Conservation (phyloP, 371 early-diverging fungal genomes). For the Mortierella sp. region DNA sequence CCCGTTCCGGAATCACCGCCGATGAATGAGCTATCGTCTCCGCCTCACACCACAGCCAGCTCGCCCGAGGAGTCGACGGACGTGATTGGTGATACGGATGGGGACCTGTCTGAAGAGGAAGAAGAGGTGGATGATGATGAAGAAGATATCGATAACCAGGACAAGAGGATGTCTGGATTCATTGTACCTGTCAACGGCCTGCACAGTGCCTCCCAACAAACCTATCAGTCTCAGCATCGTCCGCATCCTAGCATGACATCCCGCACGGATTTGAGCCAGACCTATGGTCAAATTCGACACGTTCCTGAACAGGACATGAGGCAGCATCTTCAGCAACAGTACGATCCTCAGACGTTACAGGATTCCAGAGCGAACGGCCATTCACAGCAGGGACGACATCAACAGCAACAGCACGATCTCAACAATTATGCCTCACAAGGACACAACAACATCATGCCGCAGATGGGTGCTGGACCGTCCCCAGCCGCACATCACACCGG, state of each 20-base stretch:
- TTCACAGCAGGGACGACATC: no score
- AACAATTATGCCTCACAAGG: slow-evolving; percentile 12
- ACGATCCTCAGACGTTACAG: not conserved
- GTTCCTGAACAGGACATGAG: slow-evolving; percentile 6
- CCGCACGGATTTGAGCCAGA: slow-evolving; percentile 1
- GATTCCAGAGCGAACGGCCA: no score
- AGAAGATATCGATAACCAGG: slow-evolving; percentile 2
- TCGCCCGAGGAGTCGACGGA: slow-evolving; percentile 24
- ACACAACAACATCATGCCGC: slow-evolving; percentile 12
- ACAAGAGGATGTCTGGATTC: slow-evolving; percentile 14
- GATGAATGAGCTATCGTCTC: slow-evolving; percentile 30
- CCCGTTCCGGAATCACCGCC: slow-evolving; percentile 21
- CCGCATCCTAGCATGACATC: slow-evolving; percentile 23
- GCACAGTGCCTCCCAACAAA: no score
- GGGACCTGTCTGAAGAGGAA: slow-evolving; percentile 15
- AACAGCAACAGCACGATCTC: slow-evolving; percentile 6
- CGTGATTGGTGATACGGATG: slow-evolving; percentile 21
- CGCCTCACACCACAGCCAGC: slow-evolving; percentile 16
- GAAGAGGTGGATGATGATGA: slow-evolving; percentile 18
- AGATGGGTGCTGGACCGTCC: slow-evolving; percentile 4
- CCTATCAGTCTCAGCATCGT: not conserved
- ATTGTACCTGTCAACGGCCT: not conserved
- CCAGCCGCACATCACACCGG: not conserved
- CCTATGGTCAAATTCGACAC: not conserved
- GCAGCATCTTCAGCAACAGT: slow-evolving; percentile 14